A percentile compares a stretch with the other conserved stretches of the same genome.
Evolutionary conservation across 129 eudicot genomes (phyloP).

Genomic region (Calendula officinalis): DNA sequence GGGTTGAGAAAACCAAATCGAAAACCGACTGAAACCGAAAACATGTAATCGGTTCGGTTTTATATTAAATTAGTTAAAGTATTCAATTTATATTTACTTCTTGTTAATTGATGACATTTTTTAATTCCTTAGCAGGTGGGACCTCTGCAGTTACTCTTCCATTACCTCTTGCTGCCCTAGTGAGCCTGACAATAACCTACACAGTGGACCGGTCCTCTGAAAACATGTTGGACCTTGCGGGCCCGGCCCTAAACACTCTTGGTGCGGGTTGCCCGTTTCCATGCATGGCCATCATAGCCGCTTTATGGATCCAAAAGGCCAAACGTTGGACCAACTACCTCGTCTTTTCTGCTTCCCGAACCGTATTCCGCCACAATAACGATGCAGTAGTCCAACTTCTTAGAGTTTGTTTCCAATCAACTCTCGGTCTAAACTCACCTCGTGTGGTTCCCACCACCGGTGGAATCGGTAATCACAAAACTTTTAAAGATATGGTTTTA

Average conservation of each 20-base stretch:
- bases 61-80: no score
- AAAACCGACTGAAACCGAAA: no score
- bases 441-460: conserved; percentile 52
- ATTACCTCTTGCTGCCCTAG: conserved; percentile 84
- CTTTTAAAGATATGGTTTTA: no score
- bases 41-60: no score
- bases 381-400: conserved; percentile 87
- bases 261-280: conserved; percentile 97
- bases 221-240: conserved; percentile 60
- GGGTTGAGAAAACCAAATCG: no score
- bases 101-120: neutral
- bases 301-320: conserved; percentile 94
- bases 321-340: conserved; percentile 96
- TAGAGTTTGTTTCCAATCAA: conserved; percentile 68
- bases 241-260: conserved; percentile 66
- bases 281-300: conserved; percentile 84
- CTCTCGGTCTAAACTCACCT: conserved; percentile 60
- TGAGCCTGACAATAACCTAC: conserved; percentile 94
- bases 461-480: conserved; percentile 53
- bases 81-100: no score
- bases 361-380: conserved; percentile 83
- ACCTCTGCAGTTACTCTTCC: conserved; percentile 74
- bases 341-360: conserved; percentile 77
- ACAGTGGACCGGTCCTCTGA: conserved; percentile 69
- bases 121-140: conserved; percentile 53